Evolutionary conservation across 2,329 filamentous ascomycete species (phyloP).

Genomic region (Xylariaceae sp.): DNA sequence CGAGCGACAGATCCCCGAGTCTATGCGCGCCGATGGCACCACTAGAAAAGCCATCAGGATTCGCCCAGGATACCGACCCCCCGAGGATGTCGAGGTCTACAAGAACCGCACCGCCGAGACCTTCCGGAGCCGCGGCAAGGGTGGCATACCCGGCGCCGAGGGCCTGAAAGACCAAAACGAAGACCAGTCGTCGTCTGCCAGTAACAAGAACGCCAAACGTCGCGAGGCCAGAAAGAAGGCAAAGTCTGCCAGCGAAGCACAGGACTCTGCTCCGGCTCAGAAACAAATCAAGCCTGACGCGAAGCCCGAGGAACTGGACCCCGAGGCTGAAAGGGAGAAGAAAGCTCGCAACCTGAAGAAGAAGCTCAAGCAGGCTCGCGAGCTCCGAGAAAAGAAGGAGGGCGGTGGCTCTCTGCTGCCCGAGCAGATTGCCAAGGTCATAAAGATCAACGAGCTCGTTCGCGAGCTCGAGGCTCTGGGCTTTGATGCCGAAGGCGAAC

Average conservation of each 20-base stretch:
- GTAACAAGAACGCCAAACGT: constrained; percentile 84
- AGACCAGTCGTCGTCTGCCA: constrained; percentile 46
- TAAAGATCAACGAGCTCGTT: constrained; percentile 92
- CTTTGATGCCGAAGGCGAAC: constrained; percentile 74
- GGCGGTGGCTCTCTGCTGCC: constrained; percentile 78
- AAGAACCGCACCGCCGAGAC: constrained; percentile 85
- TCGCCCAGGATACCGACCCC: constrained; percentile 85
- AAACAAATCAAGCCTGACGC: constrained; percentile 26
- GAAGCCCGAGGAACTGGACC: constrained; percentile 48
- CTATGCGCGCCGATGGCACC: constrained; percentile 79
- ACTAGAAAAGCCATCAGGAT: constrained; percentile 94
- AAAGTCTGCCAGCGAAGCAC: constrained; percentile 54
- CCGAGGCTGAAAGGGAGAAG: constrained; percentile 80
- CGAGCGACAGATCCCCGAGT: constrained; percentile 84
- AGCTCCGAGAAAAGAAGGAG: constrained; percentile 87
- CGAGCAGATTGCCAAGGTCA: constrained; percentile 95
- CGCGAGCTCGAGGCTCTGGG: constrained; percentile 82
- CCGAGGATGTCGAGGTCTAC: constrained; percentile 94
- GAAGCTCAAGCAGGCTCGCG: constrained; percentile 89
- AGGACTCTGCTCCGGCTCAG: constrained; percentile 50
- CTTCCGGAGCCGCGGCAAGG: constrained; percentile 70
- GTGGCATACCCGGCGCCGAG: constrained; percentile 72
- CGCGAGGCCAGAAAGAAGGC: constrained; percentile 54
- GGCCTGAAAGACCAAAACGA: constrained; percentile 49
- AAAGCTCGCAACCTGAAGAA: constrained; percentile 89